Percentiles rank a stretch among this genome's conserved stretches.
Conservation (phyloP, 2,329 filamentous ascomycete genomes). For the Trichoderma breve region DNA sequence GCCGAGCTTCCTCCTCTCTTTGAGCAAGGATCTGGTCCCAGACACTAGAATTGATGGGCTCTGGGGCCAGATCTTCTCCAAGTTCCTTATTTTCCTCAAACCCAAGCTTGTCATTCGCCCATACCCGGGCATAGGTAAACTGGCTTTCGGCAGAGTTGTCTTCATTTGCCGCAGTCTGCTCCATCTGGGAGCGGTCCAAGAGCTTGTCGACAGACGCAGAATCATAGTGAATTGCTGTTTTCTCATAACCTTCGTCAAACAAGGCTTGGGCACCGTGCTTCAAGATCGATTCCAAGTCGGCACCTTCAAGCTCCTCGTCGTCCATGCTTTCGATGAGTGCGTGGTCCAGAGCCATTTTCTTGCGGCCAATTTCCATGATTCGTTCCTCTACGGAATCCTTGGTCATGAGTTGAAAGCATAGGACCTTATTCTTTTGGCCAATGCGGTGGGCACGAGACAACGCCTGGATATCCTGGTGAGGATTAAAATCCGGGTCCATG, state of each 20-base stretch:
- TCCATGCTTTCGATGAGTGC: slow-evolving; percentile 92
- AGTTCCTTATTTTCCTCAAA: slow-evolving; percentile 62
- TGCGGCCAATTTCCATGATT: slow-evolving; percentile 92
- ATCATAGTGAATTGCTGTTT: slow-evolving; percentile 78
- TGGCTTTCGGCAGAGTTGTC: slow-evolving; percentile 70
- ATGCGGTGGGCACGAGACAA: slow-evolving; percentile 93
- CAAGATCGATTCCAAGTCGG: slow-evolving; percentile 84
- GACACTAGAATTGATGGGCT: slow-evolving; percentile 62
- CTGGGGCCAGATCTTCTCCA: slow-evolving; percentile 50
- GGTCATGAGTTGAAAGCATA: slow-evolving; percentile 94
- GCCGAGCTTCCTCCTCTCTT: slow-evolving; percentile 74
- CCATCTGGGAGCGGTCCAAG: slow-evolving; percentile 80
- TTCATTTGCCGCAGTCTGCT: slow-evolving; percentile 64
- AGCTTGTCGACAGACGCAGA: slow-evolving; percentile 79
- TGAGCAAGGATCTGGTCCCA: slow-evolving; percentile 91
- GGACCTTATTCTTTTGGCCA: slow-evolving; percentile 90
- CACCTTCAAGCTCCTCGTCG: slow-evolving; percentile 71
- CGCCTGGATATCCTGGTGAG: slow-evolving; percentile 95
- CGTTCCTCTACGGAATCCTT: slow-evolving; percentile 88
- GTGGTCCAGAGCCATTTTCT: slow-evolving; percentile 94
- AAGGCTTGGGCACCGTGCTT: slow-evolving; percentile 83
- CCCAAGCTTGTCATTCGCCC: slow-evolving; percentile 75
- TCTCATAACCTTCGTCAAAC: slow-evolving; percentile 71
- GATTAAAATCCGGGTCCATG: slow-evolving; percentile 94
- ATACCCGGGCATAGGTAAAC: slow-evolving; percentile 87